Evolutionary conservation across 23 red algal species (phyloP).

Genomic region (Gracilaria caudata): DNA sequence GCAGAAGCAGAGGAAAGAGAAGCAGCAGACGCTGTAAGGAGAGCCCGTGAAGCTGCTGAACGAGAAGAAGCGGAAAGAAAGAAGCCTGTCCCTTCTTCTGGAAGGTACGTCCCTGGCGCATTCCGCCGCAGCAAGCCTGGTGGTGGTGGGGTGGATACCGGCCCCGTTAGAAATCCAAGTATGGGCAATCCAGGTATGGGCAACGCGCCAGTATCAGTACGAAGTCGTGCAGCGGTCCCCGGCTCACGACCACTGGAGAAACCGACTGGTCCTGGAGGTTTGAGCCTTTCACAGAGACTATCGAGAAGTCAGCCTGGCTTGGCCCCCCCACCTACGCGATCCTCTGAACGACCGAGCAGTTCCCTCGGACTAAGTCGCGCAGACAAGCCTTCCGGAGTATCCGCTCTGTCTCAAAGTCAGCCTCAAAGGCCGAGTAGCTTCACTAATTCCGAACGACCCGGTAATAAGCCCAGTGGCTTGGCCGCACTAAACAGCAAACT

Average conservation of each 20-base stretch:
- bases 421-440: constrained; percentile 13
- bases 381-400: neutral
- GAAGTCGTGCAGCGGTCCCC: neutral
- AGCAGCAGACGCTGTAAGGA: constrained; percentile 50
- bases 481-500: constrained; percentile 6
- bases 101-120: constrained; percentile 31
- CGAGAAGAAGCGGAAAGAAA: constrained; percentile 33
- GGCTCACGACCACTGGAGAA: neutral
- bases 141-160: neutral
- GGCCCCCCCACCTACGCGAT: neutral
- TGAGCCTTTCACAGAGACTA: neutral
- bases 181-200: neutral
- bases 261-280: constrained; percentile 18
- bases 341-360: constrained; percentile 16
- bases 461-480: neutral
- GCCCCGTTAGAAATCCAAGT: neutral
- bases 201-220: neutral
- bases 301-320: neutral
- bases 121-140: constrained; percentile 1
- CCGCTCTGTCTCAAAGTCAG: constrained; percentile 4
- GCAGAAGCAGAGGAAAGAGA: constrained; percentile 50
- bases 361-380: neutral
- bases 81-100: constrained; percentile 14
- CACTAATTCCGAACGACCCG: neutral
- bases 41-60: constrained; percentile 57